These are phyloP conservation scores for Elaphomyces granulatus DNA, from an alignment of 495 filamentous ascomycete species.

Conservation along the genomic window DNA sequence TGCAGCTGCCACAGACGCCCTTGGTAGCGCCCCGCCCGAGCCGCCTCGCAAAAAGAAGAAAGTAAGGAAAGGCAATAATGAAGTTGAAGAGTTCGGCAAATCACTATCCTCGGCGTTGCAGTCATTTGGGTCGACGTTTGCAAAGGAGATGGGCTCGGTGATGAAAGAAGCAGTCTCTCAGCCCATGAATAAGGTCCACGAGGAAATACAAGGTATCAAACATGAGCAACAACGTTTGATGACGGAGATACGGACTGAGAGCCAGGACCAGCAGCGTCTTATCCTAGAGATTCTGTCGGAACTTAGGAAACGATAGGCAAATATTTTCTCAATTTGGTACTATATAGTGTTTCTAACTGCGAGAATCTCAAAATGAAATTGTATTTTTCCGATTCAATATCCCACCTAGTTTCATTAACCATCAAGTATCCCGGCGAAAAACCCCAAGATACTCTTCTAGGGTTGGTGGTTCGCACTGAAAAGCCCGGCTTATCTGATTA, in stretches of 20 bases:
- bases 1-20: background rate
- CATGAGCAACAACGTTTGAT: background rate
- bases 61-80: background rate
- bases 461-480: background rate
- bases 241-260: background rate
- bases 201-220: background rate
- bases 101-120: background rate
- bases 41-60: background rate
- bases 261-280: background rate
- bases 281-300: background rate
- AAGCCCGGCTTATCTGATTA: background rate
- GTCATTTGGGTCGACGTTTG: background rate
- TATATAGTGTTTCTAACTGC: background rate
- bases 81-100: background rate
- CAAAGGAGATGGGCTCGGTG: background rate
- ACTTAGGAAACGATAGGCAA: background rate
- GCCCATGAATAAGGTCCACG: background rate
- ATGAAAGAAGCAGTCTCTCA: background rate
- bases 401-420: background rate
- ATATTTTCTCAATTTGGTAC: background rate
- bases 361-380: background rate
- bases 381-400: background rate
- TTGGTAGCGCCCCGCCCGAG: background rate
- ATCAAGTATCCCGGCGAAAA: background rate
- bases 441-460: conserved; percentile 1